These are phyloP conservation scores for Chaetomium strumarium DNA, from an alignment of 2,329 filamentous ascomycete species.

Conservation along the genomic window DNA sequence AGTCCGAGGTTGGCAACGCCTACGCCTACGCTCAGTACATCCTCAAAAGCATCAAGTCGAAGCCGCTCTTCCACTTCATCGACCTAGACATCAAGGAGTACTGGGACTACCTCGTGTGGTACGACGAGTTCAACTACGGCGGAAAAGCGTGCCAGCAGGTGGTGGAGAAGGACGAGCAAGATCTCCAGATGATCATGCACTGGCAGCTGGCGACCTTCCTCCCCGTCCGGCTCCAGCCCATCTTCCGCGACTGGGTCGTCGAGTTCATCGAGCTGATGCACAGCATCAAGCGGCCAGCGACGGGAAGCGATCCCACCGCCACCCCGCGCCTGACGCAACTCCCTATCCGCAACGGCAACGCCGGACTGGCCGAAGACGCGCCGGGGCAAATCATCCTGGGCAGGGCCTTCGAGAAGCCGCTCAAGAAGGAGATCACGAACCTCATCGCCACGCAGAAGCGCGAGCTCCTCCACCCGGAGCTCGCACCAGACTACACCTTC, in stretches of 20 bases:
- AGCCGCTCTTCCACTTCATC: conserved; percentile 93
- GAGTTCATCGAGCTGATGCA: conserved; percentile 97
- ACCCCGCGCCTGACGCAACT: conserved; percentile 55
- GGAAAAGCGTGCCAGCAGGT: conserved; percentile 86
- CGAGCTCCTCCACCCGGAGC: conserved; percentile 82
- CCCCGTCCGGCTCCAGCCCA: conserved; percentile 69
- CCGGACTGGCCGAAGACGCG: conserved; percentile 52
- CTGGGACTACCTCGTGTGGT: conserved; percentile 99
- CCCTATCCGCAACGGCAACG: conserved; percentile 49
- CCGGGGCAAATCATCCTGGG: conserved; percentile 62
- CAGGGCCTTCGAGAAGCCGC: conserved; percentile 78
- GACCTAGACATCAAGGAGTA: conserved; percentile 97
- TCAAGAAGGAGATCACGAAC: conserved; percentile 79
- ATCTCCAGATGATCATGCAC: conserved; percentile 89
- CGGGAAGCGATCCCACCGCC: conserved; percentile 41
- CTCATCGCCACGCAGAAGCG: conserved; percentile 83
- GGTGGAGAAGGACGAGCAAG: conserved; percentile 64
- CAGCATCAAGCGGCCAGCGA: conserved; percentile 63
- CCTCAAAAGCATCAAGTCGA: conserved; percentile 91
- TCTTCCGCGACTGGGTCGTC: conserved; percentile 88
- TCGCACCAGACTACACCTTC: conserved; percentile 82
- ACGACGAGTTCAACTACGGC: conserved; percentile 98
- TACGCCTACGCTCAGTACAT: conserved; percentile 98
- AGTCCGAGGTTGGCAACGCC: conserved; percentile 92
- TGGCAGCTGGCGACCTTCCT: conserved; percentile 95